These are phyloP conservation scores for Tremella mesenterica DNA, from an alignment of 768 basidiomycete species.

Conservation along the genomic window DNA sequence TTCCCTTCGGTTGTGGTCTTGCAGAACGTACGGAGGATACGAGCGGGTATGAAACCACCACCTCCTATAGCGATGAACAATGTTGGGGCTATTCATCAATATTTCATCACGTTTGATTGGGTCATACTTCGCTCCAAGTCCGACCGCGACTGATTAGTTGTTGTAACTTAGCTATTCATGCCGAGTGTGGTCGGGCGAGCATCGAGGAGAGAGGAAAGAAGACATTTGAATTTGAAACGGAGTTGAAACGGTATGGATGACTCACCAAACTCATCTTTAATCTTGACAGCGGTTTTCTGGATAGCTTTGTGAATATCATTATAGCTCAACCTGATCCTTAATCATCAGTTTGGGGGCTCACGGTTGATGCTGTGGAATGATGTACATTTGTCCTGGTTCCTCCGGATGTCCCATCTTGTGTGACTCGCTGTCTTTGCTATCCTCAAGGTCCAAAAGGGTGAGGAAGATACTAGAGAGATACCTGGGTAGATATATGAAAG, in stretches of 20 bases:
- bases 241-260: conserved; percentile 1
- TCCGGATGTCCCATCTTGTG: conserved; percentile 16
- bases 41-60: conserved; percentile 88
- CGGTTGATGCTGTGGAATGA: neutral
- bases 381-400: conserved; percentile 15
- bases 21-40: conserved; percentile 73
- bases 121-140: neutral
- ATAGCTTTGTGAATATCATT: conserved; percentile 86
- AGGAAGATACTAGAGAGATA: neutral
- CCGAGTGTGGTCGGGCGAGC: too few relatives aligned
- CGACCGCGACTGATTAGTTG: too few relatives aligned
- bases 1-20: conserved; percentile 51
- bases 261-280: conserved; percentile 61
- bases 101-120: neutral
- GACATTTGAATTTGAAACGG: neutral
- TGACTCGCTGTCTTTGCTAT: neutral
- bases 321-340: conserved; percentile 59
- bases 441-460: neutral
- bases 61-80: conserved; percentile 43
- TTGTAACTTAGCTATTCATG: too few relatives aligned
- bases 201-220: neutral
- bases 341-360: neutral
- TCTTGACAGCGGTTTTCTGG: conserved; percentile 56
- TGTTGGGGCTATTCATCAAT: conserved; percentile 26
- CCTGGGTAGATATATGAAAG: neutral